Evolutionary conservation across 768 basidiomycete species (phyloP).

Genomic region (Coprinellus micaceus): DNA sequence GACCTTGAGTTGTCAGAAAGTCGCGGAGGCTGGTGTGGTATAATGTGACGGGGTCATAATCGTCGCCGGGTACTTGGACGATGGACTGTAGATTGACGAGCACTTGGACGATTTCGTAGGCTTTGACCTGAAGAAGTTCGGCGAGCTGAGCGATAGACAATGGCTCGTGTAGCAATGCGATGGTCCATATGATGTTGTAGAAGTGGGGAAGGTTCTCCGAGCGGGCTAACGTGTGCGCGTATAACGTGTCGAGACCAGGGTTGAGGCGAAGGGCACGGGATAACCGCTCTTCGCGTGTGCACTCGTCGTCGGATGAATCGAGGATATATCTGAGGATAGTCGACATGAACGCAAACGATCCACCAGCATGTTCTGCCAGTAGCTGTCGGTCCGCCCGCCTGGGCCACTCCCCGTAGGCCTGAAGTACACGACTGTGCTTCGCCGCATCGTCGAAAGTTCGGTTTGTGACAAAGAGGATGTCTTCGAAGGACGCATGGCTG

Average conservation of each 20-base stretch:
- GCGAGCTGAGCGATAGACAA: neutral
- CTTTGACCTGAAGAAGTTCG: neutral
- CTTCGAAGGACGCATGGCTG: neutral
- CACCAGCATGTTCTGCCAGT: neutral
- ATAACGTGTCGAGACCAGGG: neutral
- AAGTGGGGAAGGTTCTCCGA: neutral
- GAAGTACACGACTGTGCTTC: neutral
- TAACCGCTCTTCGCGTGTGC: neutral
- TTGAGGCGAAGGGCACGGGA: neutral
- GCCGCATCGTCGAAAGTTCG: neutral
- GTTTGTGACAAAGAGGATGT: neutral
- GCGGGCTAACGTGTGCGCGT: neutral
- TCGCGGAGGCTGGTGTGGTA: neutral
- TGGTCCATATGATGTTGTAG: neutral
- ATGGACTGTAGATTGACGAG: neutral
- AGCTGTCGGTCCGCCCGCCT: neutral
- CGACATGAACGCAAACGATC: neutral
- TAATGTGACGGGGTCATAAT: neutral
- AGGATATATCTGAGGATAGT: neutral
- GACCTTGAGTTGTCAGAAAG: neutral
- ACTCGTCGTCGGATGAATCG: neutral
- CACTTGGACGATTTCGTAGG: neutral
- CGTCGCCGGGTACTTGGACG: neutral
- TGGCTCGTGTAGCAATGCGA: neutral
- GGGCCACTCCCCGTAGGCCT: neutral